Evolutionary conservation across 305 asterid genomes (phyloP), one percentile per base, ranked within the genome.

Genomic region (Rubia peregrina): DNA sequence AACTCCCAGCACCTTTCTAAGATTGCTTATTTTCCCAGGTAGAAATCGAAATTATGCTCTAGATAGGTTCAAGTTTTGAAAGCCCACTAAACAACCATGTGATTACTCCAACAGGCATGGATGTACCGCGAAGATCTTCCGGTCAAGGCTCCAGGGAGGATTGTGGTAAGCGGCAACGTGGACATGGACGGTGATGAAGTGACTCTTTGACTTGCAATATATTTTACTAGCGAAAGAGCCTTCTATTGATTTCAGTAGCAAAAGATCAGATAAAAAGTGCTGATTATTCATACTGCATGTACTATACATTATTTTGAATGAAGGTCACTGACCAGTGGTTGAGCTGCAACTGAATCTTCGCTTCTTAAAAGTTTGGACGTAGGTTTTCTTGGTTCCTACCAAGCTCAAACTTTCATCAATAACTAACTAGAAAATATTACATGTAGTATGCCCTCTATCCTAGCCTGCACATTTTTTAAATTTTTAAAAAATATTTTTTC

Each of bases 161-260:
- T 61, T 60, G 70, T 40, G 51, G 51, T 26, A 81, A 70, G 71
- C 67, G 82, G 64, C 80, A 60, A 6, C 77, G 75, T 70, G 83
- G 79, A 22, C 71, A 64, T 72, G 70, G 62, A 30, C 30, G 65
- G 49, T 73, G 61, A 72, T 48, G 55, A 14, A 33, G 38, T 33
- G 38, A 33, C 38, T 38, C 41, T 33, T 33, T 38, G 41, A 38
- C 41, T 38, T 38, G 41, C 41, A 5, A 5, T 6, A 43, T 0
- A 43, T 43, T 43, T 43, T 43, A 43, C 12, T 43, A 43, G 48
- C 48, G 1, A 43, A 43, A 43, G 12, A 9, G 13, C 57, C 5
- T 12, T 46, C 16, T 46, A 46, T 14, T 0, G 55, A 48, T 14
- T 48, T 48, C 17, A 14, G 55, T 14, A 48, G 55, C 53, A 46